These are phyloP conservation scores for Thielaviopsis cerberus DNA, from an alignment of 2,329 filamentous ascomycete species.

Conservation along the genomic window DNA sequence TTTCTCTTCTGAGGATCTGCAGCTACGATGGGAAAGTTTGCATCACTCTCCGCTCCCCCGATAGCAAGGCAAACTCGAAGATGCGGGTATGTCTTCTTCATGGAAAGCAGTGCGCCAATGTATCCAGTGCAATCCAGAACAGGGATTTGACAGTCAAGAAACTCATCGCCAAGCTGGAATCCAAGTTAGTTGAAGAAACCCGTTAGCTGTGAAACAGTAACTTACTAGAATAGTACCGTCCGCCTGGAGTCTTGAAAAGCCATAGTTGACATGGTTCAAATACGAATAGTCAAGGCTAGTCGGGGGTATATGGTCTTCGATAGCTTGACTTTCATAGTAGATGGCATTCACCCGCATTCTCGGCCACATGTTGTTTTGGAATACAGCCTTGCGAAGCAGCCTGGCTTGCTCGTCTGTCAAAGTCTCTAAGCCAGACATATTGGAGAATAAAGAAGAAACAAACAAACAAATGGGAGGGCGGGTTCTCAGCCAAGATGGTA, in stretches of 20 bases:
- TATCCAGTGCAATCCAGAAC: not conserved
- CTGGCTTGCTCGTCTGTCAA: not conserved
- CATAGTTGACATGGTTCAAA: not conserved
- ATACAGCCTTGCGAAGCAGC: not conserved
- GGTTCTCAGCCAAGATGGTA: too few species aligned
- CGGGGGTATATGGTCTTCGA: not conserved
- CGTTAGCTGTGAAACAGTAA: too few species aligned
- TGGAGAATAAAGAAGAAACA: not conserved
- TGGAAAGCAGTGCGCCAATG: not conserved
- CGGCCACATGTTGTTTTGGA: not conserved
- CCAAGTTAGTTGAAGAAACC: too few species aligned
- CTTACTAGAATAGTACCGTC: not conserved
- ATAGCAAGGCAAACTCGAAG: slow-evolving; percentile 4
- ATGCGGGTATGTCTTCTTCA: not conserved
- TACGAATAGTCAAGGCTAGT: not conserved
- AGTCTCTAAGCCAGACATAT: not conserved
- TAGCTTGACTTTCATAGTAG: not conserved
- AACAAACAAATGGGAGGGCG: too few species aligned
- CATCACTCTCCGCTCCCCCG: not conserved
- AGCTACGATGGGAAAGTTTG: not conserved
- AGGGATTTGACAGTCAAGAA: not conserved
- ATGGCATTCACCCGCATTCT: not conserved
- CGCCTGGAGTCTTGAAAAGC: not conserved
- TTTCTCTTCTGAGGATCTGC: not conserved
- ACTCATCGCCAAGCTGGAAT: not conserved